Conservation (phyloP, 129 eudicot species). For the Gnaphalium uliginosum region DNA sequence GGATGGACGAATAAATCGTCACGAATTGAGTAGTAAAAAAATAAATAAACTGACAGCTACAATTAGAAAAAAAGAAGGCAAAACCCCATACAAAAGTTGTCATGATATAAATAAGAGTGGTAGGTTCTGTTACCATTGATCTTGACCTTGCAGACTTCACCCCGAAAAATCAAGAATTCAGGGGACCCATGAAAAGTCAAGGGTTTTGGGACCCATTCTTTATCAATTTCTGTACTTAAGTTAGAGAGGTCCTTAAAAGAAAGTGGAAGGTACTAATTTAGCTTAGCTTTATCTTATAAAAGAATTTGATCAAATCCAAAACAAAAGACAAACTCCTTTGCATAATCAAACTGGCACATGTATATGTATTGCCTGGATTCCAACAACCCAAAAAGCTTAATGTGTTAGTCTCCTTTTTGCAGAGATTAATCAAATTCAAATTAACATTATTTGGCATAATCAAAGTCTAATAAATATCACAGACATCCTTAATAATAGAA, state of each 20-base stretch:
- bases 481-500: neutral
- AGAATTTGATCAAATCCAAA: neutral
- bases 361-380: constrained; percentile 1
- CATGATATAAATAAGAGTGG: neutral
- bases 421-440: constrained; percentile 6
- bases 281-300: neutral
- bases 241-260: too few species aligned
- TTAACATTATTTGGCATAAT: neutral
- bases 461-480: neutral
- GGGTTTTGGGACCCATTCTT: neutral
- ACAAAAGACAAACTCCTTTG: constrained; percentile 7
- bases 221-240: neutral
- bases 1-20: too few species aligned
- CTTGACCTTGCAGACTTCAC: constrained; percentile 7
- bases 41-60: constrained; percentile 18
- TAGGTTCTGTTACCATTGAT: constrained; percentile 8
- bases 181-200: neutral
- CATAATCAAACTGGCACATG: neutral
- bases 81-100: constrained; percentile 14
- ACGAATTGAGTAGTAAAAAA: too few species aligned
- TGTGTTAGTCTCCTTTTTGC: constrained; percentile 5
- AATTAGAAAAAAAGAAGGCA: neutral
- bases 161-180: neutral
- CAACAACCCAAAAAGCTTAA: neutral
- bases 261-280: neutral